These are phyloP conservation scores for Pythium dissimile DNA, from an alignment of 352 stramenopile species.

Conservation along the genomic window DNA sequence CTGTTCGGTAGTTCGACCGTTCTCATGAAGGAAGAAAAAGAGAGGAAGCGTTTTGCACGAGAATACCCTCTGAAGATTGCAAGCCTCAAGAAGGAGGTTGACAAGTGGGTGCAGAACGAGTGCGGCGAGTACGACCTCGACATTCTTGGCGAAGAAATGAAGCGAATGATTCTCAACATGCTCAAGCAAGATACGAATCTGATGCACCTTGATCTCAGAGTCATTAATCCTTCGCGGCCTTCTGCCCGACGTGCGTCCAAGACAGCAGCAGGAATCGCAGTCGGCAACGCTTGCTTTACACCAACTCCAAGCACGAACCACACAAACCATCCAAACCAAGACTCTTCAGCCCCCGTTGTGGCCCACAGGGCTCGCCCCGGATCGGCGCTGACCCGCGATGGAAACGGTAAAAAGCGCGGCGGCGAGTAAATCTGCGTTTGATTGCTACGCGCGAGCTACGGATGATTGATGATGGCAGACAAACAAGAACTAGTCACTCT, in stretches of 20 bases:
- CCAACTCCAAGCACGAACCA: not conserved
- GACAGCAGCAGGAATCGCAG: not conserved
- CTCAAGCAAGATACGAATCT: conserved; percentile 79
- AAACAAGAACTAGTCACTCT: not conserved
- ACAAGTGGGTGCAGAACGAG: conserved; percentile 73
- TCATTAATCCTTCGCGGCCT: conserved; percentile 32
- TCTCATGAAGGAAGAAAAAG: conserved; percentile 74
- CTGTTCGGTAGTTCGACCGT: conserved; percentile 73
- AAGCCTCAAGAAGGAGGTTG: conserved; percentile 58
- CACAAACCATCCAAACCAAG: conserved; percentile 6
- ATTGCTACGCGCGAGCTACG: no score
- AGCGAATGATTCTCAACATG: conserved; percentile 71
- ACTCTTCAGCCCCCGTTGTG: conserved; percentile 13
- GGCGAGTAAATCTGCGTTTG: no score
- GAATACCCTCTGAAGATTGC: conserved; percentile 54
- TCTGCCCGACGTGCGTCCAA: conserved; percentile 32
- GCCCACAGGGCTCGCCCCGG: conserved; percentile 35
- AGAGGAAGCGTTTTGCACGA: conserved; percentile 69
- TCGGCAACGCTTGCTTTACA: not conserved
- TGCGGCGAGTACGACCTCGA: conserved; percentile 66
- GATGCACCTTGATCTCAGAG: conserved; percentile 77
- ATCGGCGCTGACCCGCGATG: conserved; percentile 28
- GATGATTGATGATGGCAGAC: no score
- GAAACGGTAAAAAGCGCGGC: conserved; percentile 28
- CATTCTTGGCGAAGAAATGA: conserved; percentile 70